Percentiles rank a stretch among this genome's conserved stretches.
Evolutionary conservation across 148 eudicot genomes (phyloP).

Genomic region (Spergularia bocconei): DNA sequence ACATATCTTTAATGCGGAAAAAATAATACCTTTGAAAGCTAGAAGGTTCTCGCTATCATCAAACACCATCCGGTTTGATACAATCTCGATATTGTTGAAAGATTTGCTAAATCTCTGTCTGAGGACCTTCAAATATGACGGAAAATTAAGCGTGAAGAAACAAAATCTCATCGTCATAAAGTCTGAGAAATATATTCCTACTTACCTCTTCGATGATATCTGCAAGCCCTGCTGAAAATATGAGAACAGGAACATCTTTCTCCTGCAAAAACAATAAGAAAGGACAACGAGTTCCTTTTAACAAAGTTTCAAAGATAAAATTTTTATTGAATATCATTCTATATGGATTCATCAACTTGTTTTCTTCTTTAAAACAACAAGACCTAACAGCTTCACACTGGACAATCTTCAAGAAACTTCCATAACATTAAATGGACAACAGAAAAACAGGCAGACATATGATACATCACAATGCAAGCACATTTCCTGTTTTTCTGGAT

Average conservation of each 20-base stretch:
- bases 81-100: conserved; percentile 74
- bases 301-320: neutral
- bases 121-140: conserved; percentile 54
- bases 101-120: conserved; percentile 73
- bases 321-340: neutral
- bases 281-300: neutral
- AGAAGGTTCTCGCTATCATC: conserved; percentile 58
- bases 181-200: neutral
- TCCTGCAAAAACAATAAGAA: conserved; percentile 46
- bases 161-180: neutral
- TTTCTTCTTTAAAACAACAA: neutral
- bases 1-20: conserved; percentile 5
- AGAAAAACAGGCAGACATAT: neutral
- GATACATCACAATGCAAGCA: neutral
- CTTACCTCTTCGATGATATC: conserved; percentile 94
- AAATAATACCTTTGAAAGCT: conserved; percentile 67
- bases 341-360: neutral
- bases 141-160: conserved; percentile 7
- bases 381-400: neutral
- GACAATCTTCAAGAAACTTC: neutral
- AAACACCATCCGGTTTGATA: conserved; percentile 88
- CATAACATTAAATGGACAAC: neutral
- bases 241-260: conserved; percentile 73
- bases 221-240: conserved; percentile 95
- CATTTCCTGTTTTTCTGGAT: neutral